Percentiles rank a stretch among this genome's conserved stretches.
Evolutionary conservation across 2,329 filamentous ascomycete genomes (phyloP).

Genomic region (Colletotrichum musae): DNA sequence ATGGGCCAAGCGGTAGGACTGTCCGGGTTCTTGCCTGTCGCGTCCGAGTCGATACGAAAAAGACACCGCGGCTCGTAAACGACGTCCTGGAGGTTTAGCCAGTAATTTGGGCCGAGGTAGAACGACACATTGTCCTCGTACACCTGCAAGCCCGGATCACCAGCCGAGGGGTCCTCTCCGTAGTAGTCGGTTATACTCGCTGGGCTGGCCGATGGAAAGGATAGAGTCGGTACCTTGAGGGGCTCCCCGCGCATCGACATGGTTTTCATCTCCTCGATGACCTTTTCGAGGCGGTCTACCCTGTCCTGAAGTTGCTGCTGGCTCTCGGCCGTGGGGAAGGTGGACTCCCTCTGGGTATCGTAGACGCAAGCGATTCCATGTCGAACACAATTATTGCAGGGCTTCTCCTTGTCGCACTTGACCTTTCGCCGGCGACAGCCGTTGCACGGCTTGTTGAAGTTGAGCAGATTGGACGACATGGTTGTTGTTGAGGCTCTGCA

Average conservation of each 20-base stretch:
- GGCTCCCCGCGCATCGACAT: conserved; percentile 21
- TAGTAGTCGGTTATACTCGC: conserved; percentile 16
- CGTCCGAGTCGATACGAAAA: conserved; percentile 31
- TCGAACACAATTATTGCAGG: conserved; percentile 33
- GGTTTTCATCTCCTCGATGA: conserved; percentile 32
- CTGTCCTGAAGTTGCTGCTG: conserved; percentile 36
- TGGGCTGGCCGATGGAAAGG: conserved; percentile 17
- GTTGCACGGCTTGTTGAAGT: conserved; percentile 37
- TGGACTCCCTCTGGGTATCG: conserved; percentile 25
- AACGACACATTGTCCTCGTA: conserved; percentile 39
- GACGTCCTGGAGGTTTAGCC: conserved; percentile 38
- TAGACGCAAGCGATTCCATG: conserved; percentile 38
- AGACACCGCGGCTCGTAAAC: conserved; percentile 38
- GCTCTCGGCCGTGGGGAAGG: conserved; percentile 18
- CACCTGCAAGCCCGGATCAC: conserved; percentile 37
- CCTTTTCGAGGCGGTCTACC: conserved; percentile 33
- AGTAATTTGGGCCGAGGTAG: conserved; percentile 39
- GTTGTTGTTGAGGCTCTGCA: background rate
- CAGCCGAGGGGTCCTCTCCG: conserved; percentile 20
- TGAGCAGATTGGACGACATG: conserved; percentile 27
- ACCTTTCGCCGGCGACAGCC: conserved; percentile 37
- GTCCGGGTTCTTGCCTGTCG: conserved; percentile 26
- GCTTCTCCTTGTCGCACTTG: conserved; percentile 39
- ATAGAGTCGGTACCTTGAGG: background rate
- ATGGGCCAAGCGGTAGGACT: conserved; percentile 35